These are phyloP conservation scores for Mycosphaerelloides madeirae DNA, from an alignment of 2,329 filamentous ascomycete genomes.

Conservation along the genomic window DNA sequence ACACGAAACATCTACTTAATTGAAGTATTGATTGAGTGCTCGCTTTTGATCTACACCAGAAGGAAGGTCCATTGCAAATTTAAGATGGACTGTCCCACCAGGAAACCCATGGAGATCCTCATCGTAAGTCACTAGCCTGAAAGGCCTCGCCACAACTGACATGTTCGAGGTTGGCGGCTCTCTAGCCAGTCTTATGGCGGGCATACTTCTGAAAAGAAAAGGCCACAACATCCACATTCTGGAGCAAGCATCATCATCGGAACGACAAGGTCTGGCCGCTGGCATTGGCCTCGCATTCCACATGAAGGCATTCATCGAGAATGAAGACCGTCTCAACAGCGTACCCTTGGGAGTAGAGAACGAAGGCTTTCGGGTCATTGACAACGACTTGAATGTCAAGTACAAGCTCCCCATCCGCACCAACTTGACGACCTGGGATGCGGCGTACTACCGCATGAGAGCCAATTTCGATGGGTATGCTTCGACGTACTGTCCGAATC, in stretches of 20 bases:
- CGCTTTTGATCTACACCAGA: too few species aligned
- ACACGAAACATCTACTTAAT: too few species aligned
- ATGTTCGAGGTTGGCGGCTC: constrained; percentile 38
- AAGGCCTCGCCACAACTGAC: background rate
- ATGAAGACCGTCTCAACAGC: constrained; percentile 16
- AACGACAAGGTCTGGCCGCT: constrained; percentile 19
- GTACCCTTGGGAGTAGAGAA: constrained; percentile 8
- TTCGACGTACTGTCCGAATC: constrained; percentile 12
- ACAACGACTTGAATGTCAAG: constrained; percentile 10
- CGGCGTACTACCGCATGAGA: constrained; percentile 16
- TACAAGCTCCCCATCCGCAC: constrained; percentile 3
- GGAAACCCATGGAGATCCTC: constrained; percentile 6
- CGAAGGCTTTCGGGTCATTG: constrained; percentile 11
- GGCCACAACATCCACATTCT: constrained; percentile 41
- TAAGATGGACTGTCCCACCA: background rate
- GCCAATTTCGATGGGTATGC: constrained; percentile 19
- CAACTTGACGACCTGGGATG: constrained; percentile 18
- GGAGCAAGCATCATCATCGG: constrained; percentile 17
- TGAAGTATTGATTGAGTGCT: too few species aligned
- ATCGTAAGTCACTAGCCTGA: constrained; percentile 3
- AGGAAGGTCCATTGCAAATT: too few species aligned
- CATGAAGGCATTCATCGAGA: constrained; percentile 17
- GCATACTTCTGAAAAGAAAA: constrained; percentile 38
- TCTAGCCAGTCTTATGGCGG: constrained; percentile 39
- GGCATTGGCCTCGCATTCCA: constrained; percentile 16